Percentiles rank a stretch among this genome's conserved stretches.
Evolutionary conservation across 2,329 filamentous ascomycete genomes (phyloP).

Genomic region (Nothomitra cinnamomea): DNA sequence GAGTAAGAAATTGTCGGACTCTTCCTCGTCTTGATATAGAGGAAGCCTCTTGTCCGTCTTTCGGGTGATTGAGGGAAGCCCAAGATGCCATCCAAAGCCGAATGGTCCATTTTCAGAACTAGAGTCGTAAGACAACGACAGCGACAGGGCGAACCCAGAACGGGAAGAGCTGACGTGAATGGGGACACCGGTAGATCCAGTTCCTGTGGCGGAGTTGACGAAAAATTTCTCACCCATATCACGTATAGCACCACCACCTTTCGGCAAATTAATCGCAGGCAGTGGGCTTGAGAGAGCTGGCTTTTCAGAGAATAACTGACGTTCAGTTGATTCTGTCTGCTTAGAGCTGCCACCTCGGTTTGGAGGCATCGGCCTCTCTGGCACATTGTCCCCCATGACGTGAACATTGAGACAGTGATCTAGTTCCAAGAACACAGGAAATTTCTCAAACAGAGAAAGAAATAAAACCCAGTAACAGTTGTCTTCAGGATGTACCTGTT

Average conservation of each 20-base stretch:
- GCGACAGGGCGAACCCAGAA: background rate
- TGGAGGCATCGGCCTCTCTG: too few relatives aligned
- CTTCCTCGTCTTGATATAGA: slow-evolving; percentile 11
- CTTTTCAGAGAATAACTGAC: too few relatives aligned
- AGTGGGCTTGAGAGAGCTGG: too few relatives aligned
- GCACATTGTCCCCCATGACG: too few relatives aligned
- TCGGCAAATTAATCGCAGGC: background rate
- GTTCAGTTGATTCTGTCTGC: too few relatives aligned
- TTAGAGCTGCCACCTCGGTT: too few relatives aligned
- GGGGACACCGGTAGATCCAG: background rate
- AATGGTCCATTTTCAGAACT: background rate
- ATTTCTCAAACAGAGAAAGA: too few relatives aligned
- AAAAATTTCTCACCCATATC: background rate
- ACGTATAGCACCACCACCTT: background rate
- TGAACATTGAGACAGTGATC: too few relatives aligned
- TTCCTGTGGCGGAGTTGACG: background rate
- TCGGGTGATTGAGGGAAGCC: slow-evolving; percentile 3
- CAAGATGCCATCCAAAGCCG: background rate
- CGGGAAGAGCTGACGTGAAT: background rate
- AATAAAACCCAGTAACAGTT: too few relatives aligned
- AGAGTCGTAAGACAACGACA: background rate
- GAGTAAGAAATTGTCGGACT: slow-evolving; percentile 15
- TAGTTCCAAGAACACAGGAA: too few relatives aligned
- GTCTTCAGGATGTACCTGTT: too few relatives aligned
- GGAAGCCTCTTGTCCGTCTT: slow-evolving; percentile 17